Conservation (phyloP, 495 filamentous ascomycete genomes). For the Penicillium cosmopolitanum region DNA sequence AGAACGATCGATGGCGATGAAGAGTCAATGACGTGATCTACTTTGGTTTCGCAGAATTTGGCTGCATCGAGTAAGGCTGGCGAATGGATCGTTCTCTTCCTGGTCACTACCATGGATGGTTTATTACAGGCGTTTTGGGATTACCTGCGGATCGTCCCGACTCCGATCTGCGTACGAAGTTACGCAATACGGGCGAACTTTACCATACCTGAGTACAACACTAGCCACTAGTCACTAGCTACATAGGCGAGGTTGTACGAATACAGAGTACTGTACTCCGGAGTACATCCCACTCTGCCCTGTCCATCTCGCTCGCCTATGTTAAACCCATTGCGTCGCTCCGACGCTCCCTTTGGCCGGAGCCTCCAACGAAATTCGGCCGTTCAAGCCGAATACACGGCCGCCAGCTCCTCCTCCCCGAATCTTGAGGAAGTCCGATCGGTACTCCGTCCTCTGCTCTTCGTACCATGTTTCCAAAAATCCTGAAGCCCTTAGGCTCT, state of each 20-base stretch:
- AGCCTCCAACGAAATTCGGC: not conserved
- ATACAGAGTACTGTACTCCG: not conserved
- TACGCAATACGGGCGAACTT: not conserved
- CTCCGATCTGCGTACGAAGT: conserved; percentile 14
- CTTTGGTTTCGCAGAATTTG: not conserved
- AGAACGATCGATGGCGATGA: not conserved
- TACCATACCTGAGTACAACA: not conserved
- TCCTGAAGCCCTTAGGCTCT: not conserved
- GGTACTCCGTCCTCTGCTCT: not conserved
- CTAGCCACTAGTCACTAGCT: not conserved
- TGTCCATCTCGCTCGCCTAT: not conserved
- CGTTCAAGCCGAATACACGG: not conserved
- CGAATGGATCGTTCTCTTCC: not conserved
- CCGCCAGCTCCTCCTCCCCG: no score
- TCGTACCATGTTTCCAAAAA: conserved; percentile 1
- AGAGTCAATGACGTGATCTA: conserved; percentile 11
- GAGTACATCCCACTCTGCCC: not conserved
- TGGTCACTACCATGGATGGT: not conserved
- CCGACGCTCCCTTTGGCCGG: not conserved
- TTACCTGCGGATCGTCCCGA: conserved; percentile 19
- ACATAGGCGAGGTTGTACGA: not conserved
- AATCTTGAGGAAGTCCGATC: no score
- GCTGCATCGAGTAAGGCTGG: conserved; percentile 13
- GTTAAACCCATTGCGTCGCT: not conserved
- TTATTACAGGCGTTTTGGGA: not conserved